Percentiles rank a stretch among this genome's conserved stretches.
These are phyloP conservation scores for Speleostelium caveatum DNA, from an alignment of 78 protist species.

Conservation along the genomic window DNA sequence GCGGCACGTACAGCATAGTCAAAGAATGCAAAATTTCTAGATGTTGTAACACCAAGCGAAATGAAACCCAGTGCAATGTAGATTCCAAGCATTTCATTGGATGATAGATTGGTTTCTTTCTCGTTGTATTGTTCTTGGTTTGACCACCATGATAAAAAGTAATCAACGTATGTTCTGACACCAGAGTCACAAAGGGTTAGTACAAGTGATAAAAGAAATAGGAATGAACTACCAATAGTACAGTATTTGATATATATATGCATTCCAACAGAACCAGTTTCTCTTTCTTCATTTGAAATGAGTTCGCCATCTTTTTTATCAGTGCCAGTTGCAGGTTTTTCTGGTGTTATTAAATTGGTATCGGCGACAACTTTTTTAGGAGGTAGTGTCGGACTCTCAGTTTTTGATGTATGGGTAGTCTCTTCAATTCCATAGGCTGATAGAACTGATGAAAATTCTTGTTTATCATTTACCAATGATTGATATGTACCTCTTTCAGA, in stretches of 20 bases:
- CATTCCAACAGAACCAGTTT: conserved; percentile 66
- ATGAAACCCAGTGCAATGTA: conserved; percentile 23
- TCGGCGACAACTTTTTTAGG: conserved; percentile 3
- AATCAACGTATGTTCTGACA: conserved; percentile 16
- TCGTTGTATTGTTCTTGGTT: conserved; percentile 14
- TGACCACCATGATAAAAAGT: conserved; percentile 69
- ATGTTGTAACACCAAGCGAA: background rate
- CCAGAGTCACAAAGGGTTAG: conserved; percentile 17
- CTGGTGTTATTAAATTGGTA: conserved; percentile 50
- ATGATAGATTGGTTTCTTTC: background rate
- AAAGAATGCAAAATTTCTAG: background rate
- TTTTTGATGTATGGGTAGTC: background rate
- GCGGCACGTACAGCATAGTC: conserved; percentile 6
- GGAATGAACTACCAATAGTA: conserved; percentile 37
- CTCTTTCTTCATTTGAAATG: conserved; percentile 62
- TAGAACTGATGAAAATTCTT: conserved; percentile 11
- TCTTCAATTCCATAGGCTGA: conserved; percentile 60
- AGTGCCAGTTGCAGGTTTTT: conserved; percentile 17
- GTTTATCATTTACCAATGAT: background rate
- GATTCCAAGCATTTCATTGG: background rate
- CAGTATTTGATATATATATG: conserved; percentile 26
- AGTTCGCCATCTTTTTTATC: conserved; percentile 49
- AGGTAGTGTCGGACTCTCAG: no score
- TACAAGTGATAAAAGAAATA: background rate
- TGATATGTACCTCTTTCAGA: conserved; percentile 80